Percentiles rank a stretch among this genome's conserved stretches.
Evolutionary conservation across 116 monocot species (phyloP).

Genomic region (Iris pallida): DNA sequence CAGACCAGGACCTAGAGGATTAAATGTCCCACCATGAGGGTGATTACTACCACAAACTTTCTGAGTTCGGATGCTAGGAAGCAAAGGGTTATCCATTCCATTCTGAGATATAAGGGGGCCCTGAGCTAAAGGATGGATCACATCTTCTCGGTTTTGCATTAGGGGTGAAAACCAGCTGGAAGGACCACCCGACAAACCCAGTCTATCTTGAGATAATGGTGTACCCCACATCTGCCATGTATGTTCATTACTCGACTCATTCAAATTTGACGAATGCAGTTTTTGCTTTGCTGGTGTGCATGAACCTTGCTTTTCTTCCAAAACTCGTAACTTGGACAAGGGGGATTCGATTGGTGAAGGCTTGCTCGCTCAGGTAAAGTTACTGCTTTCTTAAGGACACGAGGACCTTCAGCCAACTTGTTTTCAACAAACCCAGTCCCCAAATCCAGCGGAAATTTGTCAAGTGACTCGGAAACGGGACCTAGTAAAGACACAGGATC

Average conservation of each 20-base stretch:
- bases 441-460: conserved; percentile 57
- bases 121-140: conserved; percentile 11
- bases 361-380: conserved; percentile 38
- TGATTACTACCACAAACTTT: conserved; percentile 16
- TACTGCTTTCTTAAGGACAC: conserved; percentile 26
- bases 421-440: conserved; percentile 42
- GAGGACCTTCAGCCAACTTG: conserved; percentile 28
- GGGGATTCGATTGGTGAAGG: conserved; percentile 90
- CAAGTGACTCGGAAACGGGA: conserved; percentile 70
- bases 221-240: conserved; percentile 90
- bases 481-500: conserved; percentile 60
- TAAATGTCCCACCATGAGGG: conserved; percentile 35
- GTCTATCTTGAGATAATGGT: conserved; percentile 49
- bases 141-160: conserved; percentile 29
- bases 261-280: conserved; percentile 11
- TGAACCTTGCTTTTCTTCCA: conserved; percentile 37
- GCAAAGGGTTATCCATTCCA: conserved; percentile 20
- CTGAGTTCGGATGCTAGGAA: conserved; percentile 18
- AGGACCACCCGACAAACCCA: conserved; percentile 49
- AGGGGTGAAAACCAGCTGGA: conserved; percentile 47
- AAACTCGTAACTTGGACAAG: conserved; percentile 36
- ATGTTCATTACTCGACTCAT: conserved; percentile 11
- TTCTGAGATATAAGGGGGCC: conserved; percentile 18
- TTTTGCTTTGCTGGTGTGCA: conserved; percentile 27
- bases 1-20: conserved; percentile 26